Evolutionary conservation across 768 basidiomycete genomes (phyloP).

Genomic region (Leccinum longicurvipes): DNA sequence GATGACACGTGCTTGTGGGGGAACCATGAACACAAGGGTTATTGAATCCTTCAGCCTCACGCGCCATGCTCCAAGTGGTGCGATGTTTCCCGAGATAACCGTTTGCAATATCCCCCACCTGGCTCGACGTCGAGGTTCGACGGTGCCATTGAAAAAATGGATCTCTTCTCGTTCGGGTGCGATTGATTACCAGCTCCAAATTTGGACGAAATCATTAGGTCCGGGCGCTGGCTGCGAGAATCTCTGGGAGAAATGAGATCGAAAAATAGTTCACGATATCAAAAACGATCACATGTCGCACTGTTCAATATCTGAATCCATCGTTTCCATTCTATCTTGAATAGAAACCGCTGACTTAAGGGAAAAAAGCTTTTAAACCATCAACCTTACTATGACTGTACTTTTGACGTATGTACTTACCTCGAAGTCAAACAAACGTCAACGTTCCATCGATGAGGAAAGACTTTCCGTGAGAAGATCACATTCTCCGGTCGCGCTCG

Average conservation of each 20-base stretch:
- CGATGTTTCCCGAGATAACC: background rate
- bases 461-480: too few relatives aligned
- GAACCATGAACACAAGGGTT: background rate
- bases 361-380: background rate
- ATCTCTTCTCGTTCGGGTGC: background rate
- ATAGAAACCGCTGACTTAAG: background rate
- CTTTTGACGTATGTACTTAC: background rate
- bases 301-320: background rate
- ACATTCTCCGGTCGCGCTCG: too few relatives aligned
- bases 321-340: conserved; percentile 1
- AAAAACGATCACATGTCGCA: background rate
- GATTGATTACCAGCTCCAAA: background rate
- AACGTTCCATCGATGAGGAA: too few relatives aligned
- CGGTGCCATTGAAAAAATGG: background rate
- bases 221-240: background rate
- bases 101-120: too few relatives aligned
- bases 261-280: background rate
- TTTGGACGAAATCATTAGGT: background rate
- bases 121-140: background rate
- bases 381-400: background rate
- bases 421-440: background rate
- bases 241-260: background rate
- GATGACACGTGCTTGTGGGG: background rate
- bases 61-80: background rate
- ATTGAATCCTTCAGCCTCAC: background rate